Conservation (phyloP, 768 basidiomycete genomes). For the Sutorius australiensis region DNA sequence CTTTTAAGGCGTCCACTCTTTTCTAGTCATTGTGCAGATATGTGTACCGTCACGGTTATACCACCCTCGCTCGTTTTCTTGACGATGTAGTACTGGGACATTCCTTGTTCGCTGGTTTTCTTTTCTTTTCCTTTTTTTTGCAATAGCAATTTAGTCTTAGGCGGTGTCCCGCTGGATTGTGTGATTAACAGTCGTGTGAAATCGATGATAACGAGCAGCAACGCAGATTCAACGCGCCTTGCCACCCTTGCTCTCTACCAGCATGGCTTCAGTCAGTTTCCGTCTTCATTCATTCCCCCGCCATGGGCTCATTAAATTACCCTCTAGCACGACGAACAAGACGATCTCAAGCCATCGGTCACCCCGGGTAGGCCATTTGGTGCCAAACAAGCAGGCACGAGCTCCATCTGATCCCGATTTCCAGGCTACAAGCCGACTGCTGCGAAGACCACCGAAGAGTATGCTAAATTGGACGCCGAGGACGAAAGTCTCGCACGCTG, state of each 20-base stretch:
- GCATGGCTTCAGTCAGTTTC: slow-evolving; percentile 53
- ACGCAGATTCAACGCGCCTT: slow-evolving; percentile 17
- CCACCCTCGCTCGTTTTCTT: slow-evolving; percentile 29
- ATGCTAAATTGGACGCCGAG: slow-evolving; percentile 78
- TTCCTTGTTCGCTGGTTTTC: slow-evolving; percentile 6
- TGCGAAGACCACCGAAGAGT: slow-evolving; percentile 74
- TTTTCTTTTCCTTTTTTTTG: slow-evolving; percentile 5
- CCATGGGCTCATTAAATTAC: slow-evolving; percentile 1
- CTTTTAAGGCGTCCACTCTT: slow-evolving; percentile 26
- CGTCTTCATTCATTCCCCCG: not conserved
- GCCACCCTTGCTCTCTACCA: slow-evolving; percentile 18
- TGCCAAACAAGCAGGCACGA: slow-evolving; percentile 1
- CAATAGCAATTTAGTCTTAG: slow-evolving; percentile 25
- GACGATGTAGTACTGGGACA: slow-evolving; percentile 23
- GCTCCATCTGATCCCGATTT: slow-evolving; percentile 20
- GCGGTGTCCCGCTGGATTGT: slow-evolving; percentile 4
- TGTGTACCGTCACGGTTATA: slow-evolving; percentile 25
- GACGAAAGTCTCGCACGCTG: slow-evolving; percentile 94
- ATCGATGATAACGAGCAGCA: slow-evolving; percentile 40
- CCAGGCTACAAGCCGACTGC: slow-evolving; percentile 73
- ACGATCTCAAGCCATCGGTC: slow-evolving; percentile 61
- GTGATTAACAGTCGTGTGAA: slow-evolving; percentile 53
- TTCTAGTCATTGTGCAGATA: slow-evolving; percentile 16
- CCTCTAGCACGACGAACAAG: slow-evolving; percentile 56
- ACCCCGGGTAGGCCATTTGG: slow-evolving; percentile 56